A percentile compares a stretch with the other conserved stretches of the same genome.
Evolutionary conservation across 352 stramenopile species (phyloP).

Genomic region (Globisporangium apiculatum): DNA sequence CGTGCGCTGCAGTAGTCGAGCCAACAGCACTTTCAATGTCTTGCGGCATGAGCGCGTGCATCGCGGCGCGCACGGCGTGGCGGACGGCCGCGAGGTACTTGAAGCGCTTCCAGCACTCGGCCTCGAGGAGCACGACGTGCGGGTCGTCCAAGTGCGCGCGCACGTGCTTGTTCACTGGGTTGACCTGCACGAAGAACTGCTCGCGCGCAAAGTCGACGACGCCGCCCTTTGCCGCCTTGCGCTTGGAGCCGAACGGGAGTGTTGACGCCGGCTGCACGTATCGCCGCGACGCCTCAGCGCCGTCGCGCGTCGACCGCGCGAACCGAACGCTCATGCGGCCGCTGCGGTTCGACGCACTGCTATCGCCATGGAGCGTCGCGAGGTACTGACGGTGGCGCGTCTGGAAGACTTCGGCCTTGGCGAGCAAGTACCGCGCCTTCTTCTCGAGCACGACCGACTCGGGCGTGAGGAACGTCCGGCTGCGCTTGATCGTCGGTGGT

Average conservation of each 20-base stretch:
- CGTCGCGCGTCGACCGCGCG: not conserved
- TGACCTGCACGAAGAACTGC: conserved; percentile 50
- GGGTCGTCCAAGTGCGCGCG: conserved; percentile 29
- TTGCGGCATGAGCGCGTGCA: conserved; percentile 23
- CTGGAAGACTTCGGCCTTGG: conserved; percentile 31
- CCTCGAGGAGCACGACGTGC: conserved; percentile 30
- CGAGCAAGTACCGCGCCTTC: conserved; percentile 55
- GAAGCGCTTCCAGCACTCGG: conserved; percentile 46
- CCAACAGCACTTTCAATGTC: not conserved
- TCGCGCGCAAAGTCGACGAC: conserved; percentile 18
- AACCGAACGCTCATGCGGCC: conserved; percentile 1
- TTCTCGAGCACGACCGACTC: conserved; percentile 44
- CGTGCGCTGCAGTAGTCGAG: too few species aligned
- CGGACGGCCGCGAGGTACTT: conserved; percentile 30
- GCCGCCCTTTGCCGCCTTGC: conserved; percentile 10
- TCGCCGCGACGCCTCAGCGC: not conserved
- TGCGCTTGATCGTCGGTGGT: not conserved
- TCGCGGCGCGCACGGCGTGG: conserved; percentile 19
- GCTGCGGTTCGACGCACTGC: not conserved
- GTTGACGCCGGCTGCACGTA: not conserved
- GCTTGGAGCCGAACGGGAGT: conserved; percentile 6
- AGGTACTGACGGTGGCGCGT: conserved; percentile 21
- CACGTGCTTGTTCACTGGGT: conserved; percentile 50
- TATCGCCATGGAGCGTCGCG: not conserved
- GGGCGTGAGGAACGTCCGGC: conserved; percentile 21